Evolutionary conservation across 306 rosid genomes (phyloP), one percentile per base, ranked within the genome.

Genomic region (Astragalus membranaceus): DNA sequence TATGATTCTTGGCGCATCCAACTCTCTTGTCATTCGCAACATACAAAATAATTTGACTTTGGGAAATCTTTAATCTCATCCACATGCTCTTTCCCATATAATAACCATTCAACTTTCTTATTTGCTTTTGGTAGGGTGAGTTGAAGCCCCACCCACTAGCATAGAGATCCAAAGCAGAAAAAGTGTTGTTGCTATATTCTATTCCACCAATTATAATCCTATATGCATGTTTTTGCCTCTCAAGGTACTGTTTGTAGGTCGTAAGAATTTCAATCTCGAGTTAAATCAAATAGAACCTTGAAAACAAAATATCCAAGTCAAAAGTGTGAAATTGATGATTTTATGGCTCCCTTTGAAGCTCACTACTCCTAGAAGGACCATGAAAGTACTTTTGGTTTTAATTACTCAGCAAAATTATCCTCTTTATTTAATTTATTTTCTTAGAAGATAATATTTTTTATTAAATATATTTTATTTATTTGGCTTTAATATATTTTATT

Each of bases 1-100:
- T 80, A 65, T 39, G 86, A 86, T 81, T 86, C 86, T 75, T 75
- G 15, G 32, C 6, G 84, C 88, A 83, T 75, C 82, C 16, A 64
- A 73, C 79, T 72, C 77, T 68, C 72, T 53, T 62, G 78, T 79
- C 82, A 83, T 80, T 83, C 73, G 84, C 78, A 78, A 83, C 73
- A 75, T 56, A 70, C 63, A 68, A 84, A 74, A 77, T 35, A 77
- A 59, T 73, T 78, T 83, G 86, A 83, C 86, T 76, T 60, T 50
- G 74, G 33, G 67, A 60, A 68, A 77, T 67, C 72, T 67, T 62
- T 82, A 48, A 26, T 83, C 78, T 64, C 83, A 67, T 72, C 81
- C 81, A 82, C 78, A 67, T 12, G 72, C 73, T 79, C 71, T 71
- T 57, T 60, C 47, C 30, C 30, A 26, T 2, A 26, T 55, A 41